phyloP scores from a whole-genome alignment of 805 yeast species.

The Yarrowia sp. region DNA sequence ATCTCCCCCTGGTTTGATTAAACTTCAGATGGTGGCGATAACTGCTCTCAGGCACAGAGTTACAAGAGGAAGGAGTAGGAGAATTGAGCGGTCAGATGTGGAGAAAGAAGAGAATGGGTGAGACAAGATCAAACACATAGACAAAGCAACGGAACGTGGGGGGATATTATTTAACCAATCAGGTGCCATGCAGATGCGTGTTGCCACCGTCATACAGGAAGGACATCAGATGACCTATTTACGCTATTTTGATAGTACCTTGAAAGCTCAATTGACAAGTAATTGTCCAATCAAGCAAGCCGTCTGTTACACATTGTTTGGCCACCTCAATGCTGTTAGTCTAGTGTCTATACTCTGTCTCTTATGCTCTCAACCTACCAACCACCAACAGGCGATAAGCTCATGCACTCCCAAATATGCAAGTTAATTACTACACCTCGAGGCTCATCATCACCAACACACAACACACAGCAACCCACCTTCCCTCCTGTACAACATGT shows the following conservation, averaged over 20 bases:
- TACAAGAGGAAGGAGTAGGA: neutral
- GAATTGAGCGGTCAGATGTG: neutral
- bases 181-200: neutral
- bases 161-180: neutral
- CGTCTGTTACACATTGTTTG: neutral
- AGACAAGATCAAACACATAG: too few relatives aligned
- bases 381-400: slow-evolving; percentile 10
- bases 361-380: neutral
- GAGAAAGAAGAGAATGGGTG: neutral
- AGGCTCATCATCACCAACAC: slow-evolving; percentile 26
- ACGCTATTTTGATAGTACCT: too few relatives aligned
- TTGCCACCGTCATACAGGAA: neutral
- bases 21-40: slow-evolving; percentile 16
- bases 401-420: slow-evolving; percentile 35
- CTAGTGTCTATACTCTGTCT: too few relatives aligned
- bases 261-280: too few relatives aligned
- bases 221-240: too few relatives aligned
- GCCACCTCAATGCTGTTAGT: neutral
- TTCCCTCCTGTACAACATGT: neutral
- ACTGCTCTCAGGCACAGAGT: slow-evolving; percentile 20
- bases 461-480: slow-evolving; percentile 2
- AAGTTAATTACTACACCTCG: slow-evolving; percentile 31
- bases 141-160: too few relatives aligned
- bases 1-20: neutral
- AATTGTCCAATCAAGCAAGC: neutral